phyloP scores from a whole-genome alignment of 768 basidiomycete species.

The Boletus sp. region DNA sequence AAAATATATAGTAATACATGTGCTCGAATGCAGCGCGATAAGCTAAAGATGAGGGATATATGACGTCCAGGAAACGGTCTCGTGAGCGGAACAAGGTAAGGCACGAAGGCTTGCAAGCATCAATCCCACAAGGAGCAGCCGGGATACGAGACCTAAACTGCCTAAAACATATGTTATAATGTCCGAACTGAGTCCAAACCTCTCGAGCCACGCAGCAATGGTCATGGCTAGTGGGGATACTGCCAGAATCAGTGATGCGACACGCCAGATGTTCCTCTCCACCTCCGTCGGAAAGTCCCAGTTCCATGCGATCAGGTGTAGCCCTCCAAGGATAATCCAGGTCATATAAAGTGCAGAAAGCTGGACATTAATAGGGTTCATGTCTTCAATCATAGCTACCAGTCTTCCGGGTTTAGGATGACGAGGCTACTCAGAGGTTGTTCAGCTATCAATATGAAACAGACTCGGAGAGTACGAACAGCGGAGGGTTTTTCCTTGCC shows the following conservation, averaged over 20 bases:
- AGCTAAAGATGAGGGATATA: conserved; percentile 1
- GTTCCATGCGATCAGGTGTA: not conserved
- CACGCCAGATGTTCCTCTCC: not conserved
- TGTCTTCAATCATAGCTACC: not conserved
- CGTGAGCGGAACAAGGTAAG: not conserved
- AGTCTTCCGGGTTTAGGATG: not conserved
- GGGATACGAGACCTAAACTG: not conserved
- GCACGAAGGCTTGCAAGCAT: not conserved
- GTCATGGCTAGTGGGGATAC: no score
- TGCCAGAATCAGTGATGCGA: not conserved
- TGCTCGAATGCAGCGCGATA: no score
- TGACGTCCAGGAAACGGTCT: not conserved
- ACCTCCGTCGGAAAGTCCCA: not conserved
- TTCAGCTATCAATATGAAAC: not conserved
- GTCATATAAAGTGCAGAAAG: not conserved
- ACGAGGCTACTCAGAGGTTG: not conserved
- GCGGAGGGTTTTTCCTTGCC: not conserved
- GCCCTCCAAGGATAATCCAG: not conserved
- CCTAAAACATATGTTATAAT: not conserved
- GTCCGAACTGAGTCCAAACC: not conserved
- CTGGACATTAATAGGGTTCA: not conserved
- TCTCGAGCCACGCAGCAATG: not conserved
- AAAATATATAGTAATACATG: no score
- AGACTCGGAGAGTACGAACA: not conserved
- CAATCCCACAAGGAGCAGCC: not conserved